phyloP scores from a whole-genome alignment of 345 rosid genomes.

The Linum lewisii region DNA sequence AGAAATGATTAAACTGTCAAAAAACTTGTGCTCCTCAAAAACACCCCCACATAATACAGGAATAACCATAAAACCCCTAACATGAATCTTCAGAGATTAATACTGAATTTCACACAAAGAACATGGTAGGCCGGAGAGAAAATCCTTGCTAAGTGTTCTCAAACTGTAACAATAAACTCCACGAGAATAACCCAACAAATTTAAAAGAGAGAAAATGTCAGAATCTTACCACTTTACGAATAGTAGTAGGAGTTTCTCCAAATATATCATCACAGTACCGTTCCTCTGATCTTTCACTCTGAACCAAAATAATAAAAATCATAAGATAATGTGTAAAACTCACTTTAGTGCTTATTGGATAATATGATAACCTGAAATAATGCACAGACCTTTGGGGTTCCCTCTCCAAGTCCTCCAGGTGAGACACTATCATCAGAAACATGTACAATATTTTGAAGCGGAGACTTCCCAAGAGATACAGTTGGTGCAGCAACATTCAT shows the following conservation, averaged over 20 bases:
- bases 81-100: background rate
- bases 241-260: slow-evolving; percentile 86
- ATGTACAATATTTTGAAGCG: slow-evolving; percentile 35
- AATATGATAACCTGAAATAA: slow-evolving; percentile 11
- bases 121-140: background rate
- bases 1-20: no score
- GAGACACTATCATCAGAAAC: slow-evolving; percentile 32
- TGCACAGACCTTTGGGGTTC: slow-evolving; percentile 84
- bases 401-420: slow-evolving; percentile 83
- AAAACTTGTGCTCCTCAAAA: no score
- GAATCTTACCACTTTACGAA: slow-evolving; percentile 43
- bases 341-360: background rate
- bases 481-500: slow-evolving; percentile 30
- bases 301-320: slow-evolving; percentile 17
- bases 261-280: slow-evolving; percentile 86
- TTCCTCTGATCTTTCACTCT: slow-evolving; percentile 84
- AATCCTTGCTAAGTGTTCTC: background rate
- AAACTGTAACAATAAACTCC: background rate
- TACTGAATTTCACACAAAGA: background rate
- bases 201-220: background rate
- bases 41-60: no score
- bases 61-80: slow-evolving; percentile 6
- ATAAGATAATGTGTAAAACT: slow-evolving; percentile 8
- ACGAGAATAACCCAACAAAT: background rate
- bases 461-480: slow-evolving; percentile 48